Base-by-base conservation (phyloP, 305 asterid species). In the Stenogyne calaminthoides region DNA sequence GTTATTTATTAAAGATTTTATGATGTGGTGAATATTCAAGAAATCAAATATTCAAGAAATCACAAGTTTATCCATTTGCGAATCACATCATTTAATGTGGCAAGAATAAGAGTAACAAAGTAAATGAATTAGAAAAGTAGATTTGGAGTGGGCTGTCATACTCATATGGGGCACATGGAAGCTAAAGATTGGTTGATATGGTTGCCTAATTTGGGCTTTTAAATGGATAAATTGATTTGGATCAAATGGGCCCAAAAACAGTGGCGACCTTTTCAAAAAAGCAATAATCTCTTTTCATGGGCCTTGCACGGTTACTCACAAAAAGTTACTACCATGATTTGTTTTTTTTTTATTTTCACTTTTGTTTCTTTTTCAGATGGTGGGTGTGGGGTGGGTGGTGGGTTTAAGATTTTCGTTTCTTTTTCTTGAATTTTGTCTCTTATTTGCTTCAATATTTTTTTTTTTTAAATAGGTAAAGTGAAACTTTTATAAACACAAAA, bases 191-290 rank as follows among this genome's bases (percentile, higher is more conserved):
- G 46, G 39, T 57, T 42, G 46, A 18, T 29, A 47, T 52, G 71
- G 72, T 71, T 67, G 73, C 57, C 82, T 49, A 84, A 76, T 55
- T 71, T 83, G 90, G 88, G 89, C 92, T 85, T 89, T 82, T 73
- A 44, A 71, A 77, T 68, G 74, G 64, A 39, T 32, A 64, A 18
- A 55, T 73, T 47, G 1, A 49, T 49, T 72, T 78, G 81, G 83
- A 74, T 82, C 73, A 83, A 60, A 70, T 78, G 90, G 93, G 82
- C 62, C 93, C 85, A 25, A 46, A 74, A 68, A 67, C 44, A 83
- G 80, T 68, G 76, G 14, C 7, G 70, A 63, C 76, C 22, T 70
- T 49, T 68, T 9, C 61, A 56, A 12, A n/a, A 72, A 63, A 58
- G 76, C 67, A 73, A 64, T 71, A 4, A 70, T 79, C 80, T 27